Conservation (phyloP, 208 protist genomes). For the Borovskyia barvae region DNA sequence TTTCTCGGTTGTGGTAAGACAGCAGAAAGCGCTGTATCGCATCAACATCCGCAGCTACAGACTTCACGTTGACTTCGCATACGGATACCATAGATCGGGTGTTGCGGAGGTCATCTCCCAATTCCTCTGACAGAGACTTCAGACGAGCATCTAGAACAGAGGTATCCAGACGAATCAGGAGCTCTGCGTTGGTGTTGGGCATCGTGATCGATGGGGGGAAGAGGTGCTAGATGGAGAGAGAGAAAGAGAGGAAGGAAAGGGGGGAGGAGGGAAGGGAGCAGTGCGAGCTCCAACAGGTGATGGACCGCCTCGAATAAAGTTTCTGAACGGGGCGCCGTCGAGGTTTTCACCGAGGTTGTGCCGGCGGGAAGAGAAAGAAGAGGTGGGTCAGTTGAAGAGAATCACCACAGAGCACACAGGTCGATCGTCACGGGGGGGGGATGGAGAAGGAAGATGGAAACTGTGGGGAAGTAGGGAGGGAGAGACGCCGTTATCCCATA, state of each 20-base stretch:
- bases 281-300: background rate
- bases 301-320: background rate
- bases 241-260: background rate
- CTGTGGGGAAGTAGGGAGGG: too few species aligned
- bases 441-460: too few species aligned
- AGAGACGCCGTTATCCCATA: too few species aligned
- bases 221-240: constrained; percentile 1
- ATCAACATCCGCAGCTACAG: constrained; percentile 12
- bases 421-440: too few species aligned
- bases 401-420: too few species aligned
- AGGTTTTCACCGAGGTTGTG: too few species aligned
- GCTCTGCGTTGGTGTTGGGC: background rate
- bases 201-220: background rate
- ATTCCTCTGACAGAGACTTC: constrained; percentile 23
- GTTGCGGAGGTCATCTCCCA: constrained; percentile 14
- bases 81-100: constrained; percentile 10
- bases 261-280: background rate
- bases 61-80: constrained; percentile 8
- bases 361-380: too few species aligned
- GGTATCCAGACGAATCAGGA: constrained; percentile 19
- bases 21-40: constrained; percentile 29
- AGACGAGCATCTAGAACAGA: constrained; percentile 47
- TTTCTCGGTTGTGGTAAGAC: constrained; percentile 18
- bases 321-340: background rate
- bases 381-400: too few species aligned